Evolutionary conservation across 2,329 filamentous ascomycete genomes (phyloP).

Genomic region (Scedosporium dehoogii): DNA sequence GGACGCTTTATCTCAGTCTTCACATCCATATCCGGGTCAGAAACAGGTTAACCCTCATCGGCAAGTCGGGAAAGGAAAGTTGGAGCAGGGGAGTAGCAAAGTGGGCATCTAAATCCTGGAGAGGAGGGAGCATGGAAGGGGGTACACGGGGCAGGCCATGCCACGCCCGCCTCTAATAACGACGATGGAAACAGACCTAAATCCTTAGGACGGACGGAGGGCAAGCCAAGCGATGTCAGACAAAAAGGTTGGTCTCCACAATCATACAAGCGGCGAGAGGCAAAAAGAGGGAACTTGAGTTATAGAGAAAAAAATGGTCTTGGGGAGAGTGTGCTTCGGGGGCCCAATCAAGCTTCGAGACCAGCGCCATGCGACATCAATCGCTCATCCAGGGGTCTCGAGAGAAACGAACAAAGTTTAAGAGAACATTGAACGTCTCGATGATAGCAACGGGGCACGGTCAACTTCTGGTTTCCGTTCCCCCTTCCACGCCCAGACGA

Average conservation of each 20-base stretch:
- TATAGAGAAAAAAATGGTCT: neutral
- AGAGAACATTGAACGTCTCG: neutral
- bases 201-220: neutral
- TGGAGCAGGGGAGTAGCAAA: neutral
- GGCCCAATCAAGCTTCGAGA: slow-evolving; percentile 4
- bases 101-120: neutral
- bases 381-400: neutral
- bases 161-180: neutral
- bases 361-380: slow-evolving; percentile 1
- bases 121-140: neutral
- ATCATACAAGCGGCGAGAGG: neutral
- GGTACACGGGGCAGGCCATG: neutral
- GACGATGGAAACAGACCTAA: neutral
- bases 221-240: neutral
- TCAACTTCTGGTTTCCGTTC: neutral
- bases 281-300: neutral
- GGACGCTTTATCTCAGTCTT: neutral
- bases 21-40: neutral
- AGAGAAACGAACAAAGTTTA: neutral
- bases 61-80: neutral
- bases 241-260: neutral
- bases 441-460: neutral
- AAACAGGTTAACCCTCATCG: neutral
- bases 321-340: neutral
- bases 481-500: neutral